Conservation (phyloP, 768 basidiomycete species). For the Albatrellus ellisii region DNA sequence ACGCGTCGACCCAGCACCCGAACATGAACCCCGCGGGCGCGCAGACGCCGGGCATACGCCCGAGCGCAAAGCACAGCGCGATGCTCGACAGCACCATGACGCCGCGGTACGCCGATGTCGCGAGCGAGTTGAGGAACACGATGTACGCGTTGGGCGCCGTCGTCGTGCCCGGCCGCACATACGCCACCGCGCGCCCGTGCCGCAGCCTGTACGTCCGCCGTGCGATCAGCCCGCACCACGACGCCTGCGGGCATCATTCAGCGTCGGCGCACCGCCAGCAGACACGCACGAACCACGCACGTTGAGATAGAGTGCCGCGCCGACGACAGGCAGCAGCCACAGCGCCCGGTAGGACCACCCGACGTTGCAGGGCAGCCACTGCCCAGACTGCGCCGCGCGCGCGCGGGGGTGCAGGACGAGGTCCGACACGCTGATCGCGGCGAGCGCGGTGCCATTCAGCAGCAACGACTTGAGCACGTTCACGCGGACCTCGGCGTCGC, state of each 20-base stretch:
- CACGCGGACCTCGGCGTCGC: slow-evolving; percentile 63
- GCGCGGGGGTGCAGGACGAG: slow-evolving; percentile 56
- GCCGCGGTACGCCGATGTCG: slow-evolving; percentile 68
- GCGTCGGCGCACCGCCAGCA: neutral
- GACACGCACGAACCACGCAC: slow-evolving; percentile 28
- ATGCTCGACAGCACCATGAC: slow-evolving; percentile 77
- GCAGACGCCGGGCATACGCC: slow-evolving; percentile 54
- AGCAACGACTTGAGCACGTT: slow-evolving; percentile 66
- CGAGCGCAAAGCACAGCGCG: slow-evolving; percentile 49
- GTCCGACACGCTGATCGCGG: slow-evolving; percentile 69
- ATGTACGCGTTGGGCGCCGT: slow-evolving; percentile 48
- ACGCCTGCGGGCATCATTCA: slow-evolving; percentile 33
- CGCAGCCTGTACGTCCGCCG: slow-evolving; percentile 61
- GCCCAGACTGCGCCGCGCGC: slow-evolving; percentile 41
- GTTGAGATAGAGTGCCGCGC: slow-evolving; percentile 69
- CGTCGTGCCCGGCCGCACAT: slow-evolving; percentile 30
- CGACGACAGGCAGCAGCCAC: slow-evolving; percentile 72
- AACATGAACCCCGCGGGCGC: slow-evolving; percentile 50
- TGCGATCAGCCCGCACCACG: slow-evolving; percentile 69
- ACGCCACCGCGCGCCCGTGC: slow-evolving; percentile 30
- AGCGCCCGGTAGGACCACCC: slow-evolving; percentile 66
- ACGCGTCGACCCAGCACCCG: slow-evolving; percentile 82
- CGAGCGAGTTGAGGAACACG: slow-evolving; percentile 60
- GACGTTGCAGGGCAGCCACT: slow-evolving; percentile 59
- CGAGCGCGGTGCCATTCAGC: slow-evolving; percentile 57